Percentiles rank a stretch among this genome's conserved stretches.
Evolutionary conservation across 129 eudicot genomes (phyloP).

Genomic region (Apium graveolens): DNA sequence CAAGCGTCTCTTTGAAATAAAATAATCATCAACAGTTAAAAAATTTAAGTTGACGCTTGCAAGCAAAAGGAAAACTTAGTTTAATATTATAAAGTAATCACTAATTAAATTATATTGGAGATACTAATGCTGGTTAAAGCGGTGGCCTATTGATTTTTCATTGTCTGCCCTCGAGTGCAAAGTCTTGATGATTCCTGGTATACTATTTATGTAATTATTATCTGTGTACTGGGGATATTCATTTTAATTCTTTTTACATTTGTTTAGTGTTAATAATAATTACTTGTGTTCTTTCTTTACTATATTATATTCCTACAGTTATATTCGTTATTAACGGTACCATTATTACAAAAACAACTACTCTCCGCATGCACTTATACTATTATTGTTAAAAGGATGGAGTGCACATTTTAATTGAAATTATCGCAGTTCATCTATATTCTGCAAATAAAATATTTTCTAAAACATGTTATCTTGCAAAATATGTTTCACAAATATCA

Average conservation of each 20-base stretch:
- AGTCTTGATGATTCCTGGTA: conserved; percentile 4
- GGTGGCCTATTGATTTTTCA: conserved; percentile 3
- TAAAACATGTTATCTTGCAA: no score
- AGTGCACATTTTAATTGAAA: no score
- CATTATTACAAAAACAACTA: conserved; percentile 1
- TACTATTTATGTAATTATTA: not conserved
- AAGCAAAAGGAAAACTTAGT: not conserved
- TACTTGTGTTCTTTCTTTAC: not conserved
- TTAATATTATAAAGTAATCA: conserved; percentile 2
- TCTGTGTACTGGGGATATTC: not conserved
- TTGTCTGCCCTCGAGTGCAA: not conserved
- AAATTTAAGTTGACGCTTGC: conserved; percentile 1
- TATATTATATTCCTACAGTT: conserved; percentile 5
- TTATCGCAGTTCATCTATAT: no score
- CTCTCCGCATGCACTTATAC: not conserved
- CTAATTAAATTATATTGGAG: conserved; percentile 1
- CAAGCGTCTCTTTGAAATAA: not conserved
- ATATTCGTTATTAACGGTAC: not conserved
- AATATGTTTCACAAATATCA: no score
- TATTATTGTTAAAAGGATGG: no score
- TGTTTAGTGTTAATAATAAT: not conserved
- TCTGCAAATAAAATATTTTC: no score
- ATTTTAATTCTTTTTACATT: not conserved
- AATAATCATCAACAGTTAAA: not conserved
- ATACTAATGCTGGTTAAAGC: conserved; percentile 11